These are phyloP conservation scores for Daedaleopsis nitida DNA, from an alignment of 768 basidiomycete species.

Conservation along the genomic window DNA sequence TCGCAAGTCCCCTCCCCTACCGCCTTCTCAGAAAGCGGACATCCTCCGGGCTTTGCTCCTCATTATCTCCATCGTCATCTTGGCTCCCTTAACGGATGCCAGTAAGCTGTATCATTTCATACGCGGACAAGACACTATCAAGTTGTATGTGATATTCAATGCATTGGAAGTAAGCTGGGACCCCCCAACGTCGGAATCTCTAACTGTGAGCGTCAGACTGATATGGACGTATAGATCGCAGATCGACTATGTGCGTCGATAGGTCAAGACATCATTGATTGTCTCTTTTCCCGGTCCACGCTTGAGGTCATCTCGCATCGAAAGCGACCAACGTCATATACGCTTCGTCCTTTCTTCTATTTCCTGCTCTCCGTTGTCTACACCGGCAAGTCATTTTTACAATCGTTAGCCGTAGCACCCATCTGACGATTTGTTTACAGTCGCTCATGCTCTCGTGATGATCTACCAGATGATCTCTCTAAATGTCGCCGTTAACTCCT, in stretches of 20 bases:
- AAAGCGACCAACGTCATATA: constrained; percentile 59
- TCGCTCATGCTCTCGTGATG: constrained; percentile 90
- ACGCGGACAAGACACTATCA: constrained; percentile 97
- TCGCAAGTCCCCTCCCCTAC: constrained; percentile 54
- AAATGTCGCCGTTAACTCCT: constrained; percentile 98
- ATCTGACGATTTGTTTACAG: constrained; percentile 41
- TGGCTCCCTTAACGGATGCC: constrained; percentile 86
- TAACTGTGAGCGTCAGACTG: background rate
- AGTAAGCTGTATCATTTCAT: constrained; percentile 99
- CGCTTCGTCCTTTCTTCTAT: constrained; percentile 80
- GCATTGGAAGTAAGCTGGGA: constrained; percentile 82
- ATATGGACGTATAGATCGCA: constrained; percentile 64
- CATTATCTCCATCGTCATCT: constrained; percentile 67
- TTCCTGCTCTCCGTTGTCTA: constrained; percentile 83
- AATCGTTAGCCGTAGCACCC: too few relatives aligned
- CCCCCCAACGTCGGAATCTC: background rate
- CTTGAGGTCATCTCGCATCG: constrained; percentile 71
- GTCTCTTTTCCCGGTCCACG: constrained; percentile 91
- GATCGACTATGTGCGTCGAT: constrained; percentile 94
- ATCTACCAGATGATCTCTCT: constrained; percentile 93
- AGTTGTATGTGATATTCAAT: constrained; percentile 98
- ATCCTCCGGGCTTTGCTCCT: constrained; percentile 82
- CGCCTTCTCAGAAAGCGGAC: constrained; percentile 91
- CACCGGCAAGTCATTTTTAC: constrained; percentile 55
- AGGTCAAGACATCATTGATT: constrained; percentile 96